These are phyloP conservation scores for Penicillium brasilianum DNA, from an alignment of 2,329 filamentous ascomycete genomes.

Conservation along the genomic window DNA sequence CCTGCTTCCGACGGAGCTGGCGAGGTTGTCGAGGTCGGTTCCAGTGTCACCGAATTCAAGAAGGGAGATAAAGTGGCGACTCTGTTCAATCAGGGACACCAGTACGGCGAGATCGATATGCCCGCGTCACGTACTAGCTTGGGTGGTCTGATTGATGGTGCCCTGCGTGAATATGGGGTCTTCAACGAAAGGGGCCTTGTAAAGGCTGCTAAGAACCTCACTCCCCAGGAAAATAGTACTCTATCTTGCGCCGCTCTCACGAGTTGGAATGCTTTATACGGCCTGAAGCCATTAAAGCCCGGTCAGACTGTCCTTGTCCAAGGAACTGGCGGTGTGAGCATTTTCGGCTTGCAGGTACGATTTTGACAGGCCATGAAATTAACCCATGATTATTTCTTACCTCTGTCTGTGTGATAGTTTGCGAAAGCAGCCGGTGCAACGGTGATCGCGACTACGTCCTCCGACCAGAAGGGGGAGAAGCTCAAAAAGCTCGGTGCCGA, in stretches of 20 bases:
- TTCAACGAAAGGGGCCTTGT: constrained; percentile 74
- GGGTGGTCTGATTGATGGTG: constrained; percentile 71
- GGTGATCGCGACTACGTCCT: constrained; percentile 65
- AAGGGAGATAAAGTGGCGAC: constrained; percentile 63
- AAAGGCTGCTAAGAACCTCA: constrained; percentile 62
- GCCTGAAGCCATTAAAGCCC: constrained; percentile 58
- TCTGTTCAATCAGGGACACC: constrained; percentile 63
- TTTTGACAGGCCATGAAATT: background rate
- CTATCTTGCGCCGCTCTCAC: constrained; percentile 67
- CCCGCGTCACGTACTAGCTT: constrained; percentile 60
- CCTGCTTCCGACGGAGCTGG: constrained; percentile 50
- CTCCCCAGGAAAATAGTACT: constrained; percentile 60
- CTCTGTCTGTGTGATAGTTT: constrained; percentile 38
- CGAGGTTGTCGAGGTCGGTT: constrained; percentile 58
- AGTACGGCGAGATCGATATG: constrained; percentile 53
- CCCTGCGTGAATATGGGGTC: constrained; percentile 68
- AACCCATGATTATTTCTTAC: background rate
- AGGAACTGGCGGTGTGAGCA: constrained; percentile 65
- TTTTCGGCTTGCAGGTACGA: constrained; percentile 59
- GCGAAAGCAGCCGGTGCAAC: constrained; percentile 58
- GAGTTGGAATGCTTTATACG: constrained; percentile 70
- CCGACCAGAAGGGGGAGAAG: constrained; percentile 58
- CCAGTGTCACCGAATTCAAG: constrained; percentile 61
- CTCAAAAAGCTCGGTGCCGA: constrained; percentile 63
- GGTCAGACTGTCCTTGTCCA: constrained; percentile 64